Base-by-base conservation (phyloP, 345 rosid species). In the Passiflora organensis region DNA sequence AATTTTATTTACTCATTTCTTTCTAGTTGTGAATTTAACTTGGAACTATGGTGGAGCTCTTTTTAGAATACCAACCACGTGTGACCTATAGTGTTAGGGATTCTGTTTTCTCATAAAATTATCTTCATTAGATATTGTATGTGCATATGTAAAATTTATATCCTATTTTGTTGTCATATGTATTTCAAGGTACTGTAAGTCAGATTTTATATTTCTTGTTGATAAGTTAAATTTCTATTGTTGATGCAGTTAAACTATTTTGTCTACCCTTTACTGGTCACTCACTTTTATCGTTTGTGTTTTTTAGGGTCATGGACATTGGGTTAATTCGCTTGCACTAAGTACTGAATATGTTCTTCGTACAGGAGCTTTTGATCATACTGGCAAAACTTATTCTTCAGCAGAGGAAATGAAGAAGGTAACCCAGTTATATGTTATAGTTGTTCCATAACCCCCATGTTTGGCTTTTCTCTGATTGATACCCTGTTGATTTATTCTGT, bases 291-390 rank as follows among this genome's bases (percentile, higher is more conserved):
- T 59, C 10, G 14, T 24, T 42, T 17, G 51, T 50, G 41, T 56
- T 58, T 67, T 64, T 18, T 44, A 91, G 96, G 98, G 98, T 73
- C 98, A 91, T 74, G 98, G 88, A 8, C 93, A 86, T 77, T 89
- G 98, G 98, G 87, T 91, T 45, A 91, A 91, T 63, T 86, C 98
- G 51, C 95, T 91, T 72, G 96, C 96, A 34, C 67, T 87, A 67
- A 91, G 95, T 82, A 91, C 96, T 0, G 98, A 88, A 47, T 88
- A 86, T 61, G 93, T 86, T 70, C 96, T 91, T 50, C 85, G 94
- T 6, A 88, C 96, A 37, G 95, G 96, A 66, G 98, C 99, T 71
- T 91, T 76, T 76, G 94, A 91, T 72, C 94, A 88, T 74, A 86
- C 87, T 55, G 84, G 99, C 37, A 84, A 78, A 73, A 81, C 70